Base-by-base conservation (phyloP, 768 basidiomycete species). In the Tulasnella calospora region DNA sequence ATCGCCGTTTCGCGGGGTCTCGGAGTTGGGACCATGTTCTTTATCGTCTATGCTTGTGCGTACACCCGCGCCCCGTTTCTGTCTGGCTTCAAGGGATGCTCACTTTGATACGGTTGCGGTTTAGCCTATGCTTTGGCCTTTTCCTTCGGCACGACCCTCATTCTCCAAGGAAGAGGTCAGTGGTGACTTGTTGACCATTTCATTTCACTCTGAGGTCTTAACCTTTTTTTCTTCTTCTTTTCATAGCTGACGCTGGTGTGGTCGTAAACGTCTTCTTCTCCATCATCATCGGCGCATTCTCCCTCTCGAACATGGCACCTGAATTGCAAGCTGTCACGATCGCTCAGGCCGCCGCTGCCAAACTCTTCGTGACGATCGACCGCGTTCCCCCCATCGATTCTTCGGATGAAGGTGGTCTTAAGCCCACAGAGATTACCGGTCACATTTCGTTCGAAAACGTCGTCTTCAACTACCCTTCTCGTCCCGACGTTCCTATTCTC, bases 361-460 rank as follows among this genome's bases (percentile, higher is more conserved):
- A 97, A 83, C 86, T 98, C 8, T 97, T 89, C 83, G 87, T 89
- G n/a, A 95, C 95, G 1, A 97, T 98, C 80, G 93, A 96, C 81
- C 92, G 96, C 38, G 86, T 94, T 15, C 96, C 96, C 5, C 84
- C 86, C 1, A 98, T 98, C 82, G 95, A 98, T 84, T 94, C 94
- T 3, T 87, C 91, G 0, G 84, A 89, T 79, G 86, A 89, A 0
- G 85, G 82, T 3, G 96, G 96, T 17, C 83, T 88, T 51, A 91
- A 91, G 83, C 94, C 90, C 0, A 89, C 90, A 55, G 84, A 84
- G 1, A 90, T 94, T 72, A 80, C 86, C 0, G 96, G 96, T 30
- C 86, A 90, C 81, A 93, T 98, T 81, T 85, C 85, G 23, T 85
- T 98, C 74, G 88, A 93, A 80, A 84, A 92, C 80, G 88, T 97